These are phyloP conservation scores for Aspergillus ibericus DNA, from an alignment of 2,329 filamentous ascomycete genomes.

Conservation along the genomic window DNA sequence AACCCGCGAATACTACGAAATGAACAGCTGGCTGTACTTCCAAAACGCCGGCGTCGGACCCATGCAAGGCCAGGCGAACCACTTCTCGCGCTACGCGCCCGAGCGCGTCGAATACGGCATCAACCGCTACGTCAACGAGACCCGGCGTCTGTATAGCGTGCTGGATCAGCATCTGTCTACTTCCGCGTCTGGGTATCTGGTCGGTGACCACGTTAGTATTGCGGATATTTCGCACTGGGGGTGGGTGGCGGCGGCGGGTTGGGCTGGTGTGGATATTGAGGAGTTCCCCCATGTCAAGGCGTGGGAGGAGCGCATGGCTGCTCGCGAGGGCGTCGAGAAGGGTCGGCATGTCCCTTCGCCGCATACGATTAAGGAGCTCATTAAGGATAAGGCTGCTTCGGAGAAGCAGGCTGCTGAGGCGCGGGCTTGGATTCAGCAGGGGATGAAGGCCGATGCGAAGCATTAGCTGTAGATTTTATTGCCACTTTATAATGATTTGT, in stretches of 20 bases:
- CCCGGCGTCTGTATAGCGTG: conserved; percentile 75
- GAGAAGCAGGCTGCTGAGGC: conserved; percentile 57
- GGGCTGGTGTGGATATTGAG: conserved; percentile 66
- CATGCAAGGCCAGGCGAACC: conserved; percentile 83
- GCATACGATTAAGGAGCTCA: conserved; percentile 61
- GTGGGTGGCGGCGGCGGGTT: conserved; percentile 65
- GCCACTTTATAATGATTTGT: no score
- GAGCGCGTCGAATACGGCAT: conserved; percentile 81
- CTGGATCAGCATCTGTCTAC: conserved; percentile 68
- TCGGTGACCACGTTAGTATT: conserved; percentile 48
- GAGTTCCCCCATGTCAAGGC: conserved; percentile 74
- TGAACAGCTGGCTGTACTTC: conserved; percentile 76
- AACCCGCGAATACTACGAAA: conserved; percentile 73
- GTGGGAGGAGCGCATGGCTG: conserved; percentile 72
- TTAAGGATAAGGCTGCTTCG: conserved; percentile 57
- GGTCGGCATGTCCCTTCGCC: conserved; percentile 70
- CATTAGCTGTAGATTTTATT: neutral
- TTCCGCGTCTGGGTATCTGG: conserved; percentile 53
- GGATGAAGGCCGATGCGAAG: conserved; percentile 66
- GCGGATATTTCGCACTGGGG: conserved; percentile 81
- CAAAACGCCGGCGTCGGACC: conserved; percentile 79
- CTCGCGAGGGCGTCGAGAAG: conserved; percentile 71
- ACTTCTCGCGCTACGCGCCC: conserved; percentile 79
- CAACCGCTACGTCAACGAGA: conserved; percentile 79
- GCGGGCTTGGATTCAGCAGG: conserved; percentile 66